These are phyloP conservation scores for Colletotrichum sansevieriae DNA, from an alignment of 2,329 filamentous ascomycete genomes.

Conservation along the genomic window DNA sequence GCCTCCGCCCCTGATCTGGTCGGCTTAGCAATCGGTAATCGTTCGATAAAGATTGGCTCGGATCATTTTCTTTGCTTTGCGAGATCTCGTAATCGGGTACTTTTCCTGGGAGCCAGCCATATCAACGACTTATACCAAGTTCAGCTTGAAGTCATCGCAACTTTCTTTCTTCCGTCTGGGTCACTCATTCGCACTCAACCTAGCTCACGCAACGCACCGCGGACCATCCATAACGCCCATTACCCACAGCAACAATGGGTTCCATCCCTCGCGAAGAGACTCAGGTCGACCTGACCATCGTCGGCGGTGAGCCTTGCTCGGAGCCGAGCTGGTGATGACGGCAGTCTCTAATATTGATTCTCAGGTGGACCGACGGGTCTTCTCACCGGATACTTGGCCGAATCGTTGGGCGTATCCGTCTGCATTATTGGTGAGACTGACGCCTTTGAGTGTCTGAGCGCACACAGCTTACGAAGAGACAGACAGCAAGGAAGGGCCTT, in stretches of 20 bases:
- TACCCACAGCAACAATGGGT: conserved; percentile 23
- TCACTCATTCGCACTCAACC: background rate
- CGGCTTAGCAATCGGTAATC: conserved; percentile 25
- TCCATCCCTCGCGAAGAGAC: conserved; percentile 38
- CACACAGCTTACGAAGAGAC: background rate
- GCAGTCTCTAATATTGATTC: conserved; percentile 8
- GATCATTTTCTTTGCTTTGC: background rate
- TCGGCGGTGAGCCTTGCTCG: conserved; percentile 49
- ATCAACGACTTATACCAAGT: conserved; percentile 21
- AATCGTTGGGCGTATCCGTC: conserved; percentile 56
- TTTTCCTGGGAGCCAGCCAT: background rate
- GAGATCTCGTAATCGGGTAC: conserved; percentile 1
- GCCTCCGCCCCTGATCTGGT: conserved; percentile 14
- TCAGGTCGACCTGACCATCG: conserved; percentile 52
- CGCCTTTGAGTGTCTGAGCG: background rate
- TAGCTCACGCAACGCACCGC: background rate
- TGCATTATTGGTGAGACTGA: conserved; percentile 52
- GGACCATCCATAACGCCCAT: background rate
- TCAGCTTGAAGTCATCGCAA: background rate
- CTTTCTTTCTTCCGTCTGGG: background rate
- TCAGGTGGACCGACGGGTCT: conserved; percentile 61
- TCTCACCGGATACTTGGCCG: conserved; percentile 58
- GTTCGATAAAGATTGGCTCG: background rate
- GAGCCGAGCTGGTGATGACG: conserved; percentile 28
- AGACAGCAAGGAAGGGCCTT: conserved; percentile 55